These are phyloP conservation scores for Isochrysis galbana DNA, from an alignment of 78 protist species.

Conservation along the genomic window DNA sequence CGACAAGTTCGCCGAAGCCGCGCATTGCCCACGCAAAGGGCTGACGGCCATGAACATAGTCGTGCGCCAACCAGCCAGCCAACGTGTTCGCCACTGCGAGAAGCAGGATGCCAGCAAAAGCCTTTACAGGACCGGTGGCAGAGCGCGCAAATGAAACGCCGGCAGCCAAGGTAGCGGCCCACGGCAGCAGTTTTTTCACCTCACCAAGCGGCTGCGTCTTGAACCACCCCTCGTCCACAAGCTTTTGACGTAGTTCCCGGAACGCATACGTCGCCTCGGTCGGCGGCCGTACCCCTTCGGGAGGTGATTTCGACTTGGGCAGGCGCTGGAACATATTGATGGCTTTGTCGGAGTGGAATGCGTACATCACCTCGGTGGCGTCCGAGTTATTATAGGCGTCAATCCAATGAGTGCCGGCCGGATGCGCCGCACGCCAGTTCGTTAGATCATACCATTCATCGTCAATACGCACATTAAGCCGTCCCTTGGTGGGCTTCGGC, in stretches of 20 bases:
- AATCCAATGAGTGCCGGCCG: constrained; percentile 8
- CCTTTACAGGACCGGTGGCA: not conserved
- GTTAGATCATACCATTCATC: constrained; percentile 24
- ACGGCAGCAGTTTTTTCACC: not conserved
- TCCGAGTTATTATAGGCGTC: not conserved
- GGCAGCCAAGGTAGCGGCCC: not conserved
- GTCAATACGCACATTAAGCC: constrained; percentile 9
- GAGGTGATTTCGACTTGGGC: not conserved
- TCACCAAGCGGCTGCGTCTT: not conserved
- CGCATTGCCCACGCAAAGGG: not conserved
- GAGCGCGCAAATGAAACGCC: not conserved
- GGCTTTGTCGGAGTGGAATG: not conserved
- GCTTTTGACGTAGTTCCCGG: not conserved
- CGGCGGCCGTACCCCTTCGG: not conserved
- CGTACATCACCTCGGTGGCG: constrained; percentile 34
- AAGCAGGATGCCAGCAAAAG: not conserved
- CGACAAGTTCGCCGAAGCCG: not conserved
- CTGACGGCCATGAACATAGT: constrained; percentile 33
- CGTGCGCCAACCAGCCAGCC: constrained; percentile 45
- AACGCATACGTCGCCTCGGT: not conserved
- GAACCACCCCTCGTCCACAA: constrained; percentile 28
- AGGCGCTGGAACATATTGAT: not conserved
- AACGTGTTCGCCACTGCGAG: not conserved
- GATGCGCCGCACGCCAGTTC: constrained; percentile 33
- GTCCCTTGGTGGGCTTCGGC: not conserved